Evolutionary conservation across 1,139 yeast genomes (phyloP), one percentile per base, ranked within the genome.

Genomic region (Diutina sp.): DNA sequence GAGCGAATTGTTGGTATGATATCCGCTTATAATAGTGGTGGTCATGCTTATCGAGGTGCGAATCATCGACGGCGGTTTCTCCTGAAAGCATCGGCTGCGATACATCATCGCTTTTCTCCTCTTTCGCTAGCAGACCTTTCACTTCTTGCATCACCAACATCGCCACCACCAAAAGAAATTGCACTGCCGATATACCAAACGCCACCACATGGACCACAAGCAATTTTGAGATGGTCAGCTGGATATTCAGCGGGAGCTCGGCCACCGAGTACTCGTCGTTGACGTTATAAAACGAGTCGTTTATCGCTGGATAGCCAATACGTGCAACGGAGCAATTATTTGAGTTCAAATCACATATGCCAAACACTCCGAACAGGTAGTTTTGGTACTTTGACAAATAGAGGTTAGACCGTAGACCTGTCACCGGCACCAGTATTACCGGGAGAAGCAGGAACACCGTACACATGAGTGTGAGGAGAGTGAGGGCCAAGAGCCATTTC

Each of bases 181-280:
- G 64, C 56, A 58, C 65, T 7, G 53, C 45, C 5, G 44, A 32
- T 32, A 50, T 32, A 45, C 53, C 53, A 16, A 89, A 82, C 4
- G 96, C 89, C 44, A 91, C 82, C 0, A 95, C 96, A 61, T 87
- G 90, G 21, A 89, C 82, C 53, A 91, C 81, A 57, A 93, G 76
- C 54, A 89, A 75, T 61, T 83, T 82, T 3, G 95, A 85, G 56
- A 91, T 78, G 1, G 83, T 76, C 60, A 78, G 79, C 62, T 96
- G 76, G 1, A 90, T 84, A 51, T 74, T 71, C 0, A 80, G 72
- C 80, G 60, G 85, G 62, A 38, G 78, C 45, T 58, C 59, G 14
- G 45, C 53, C 44, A 50, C 53, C 44, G 14, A 44, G 25, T 14
- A 50, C 7, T 30, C 53, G 8, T 30, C 29, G 11, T 50, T 38